Evolutionary conservation across 2,329 filamentous ascomycete species (phyloP).

Genomic region (Penicillium sp.): DNA sequence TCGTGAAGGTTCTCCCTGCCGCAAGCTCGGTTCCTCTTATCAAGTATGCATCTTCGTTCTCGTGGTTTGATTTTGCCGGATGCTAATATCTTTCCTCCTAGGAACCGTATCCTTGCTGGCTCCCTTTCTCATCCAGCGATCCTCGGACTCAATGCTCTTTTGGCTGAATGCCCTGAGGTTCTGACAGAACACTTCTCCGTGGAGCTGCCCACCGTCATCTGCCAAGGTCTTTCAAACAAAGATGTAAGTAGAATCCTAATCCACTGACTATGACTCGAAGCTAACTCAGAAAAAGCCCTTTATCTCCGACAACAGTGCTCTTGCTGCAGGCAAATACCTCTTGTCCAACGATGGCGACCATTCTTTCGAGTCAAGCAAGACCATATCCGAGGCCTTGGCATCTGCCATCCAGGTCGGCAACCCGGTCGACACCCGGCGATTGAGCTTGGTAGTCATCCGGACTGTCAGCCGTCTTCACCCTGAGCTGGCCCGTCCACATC

Average conservation of each 20-base stretch:
- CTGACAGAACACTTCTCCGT: slow-evolving; percentile 68
- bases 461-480: slow-evolving; percentile 78
- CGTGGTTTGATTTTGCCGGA: background rate
- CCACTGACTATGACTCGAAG: background rate
- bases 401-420: slow-evolving; percentile 72
- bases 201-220: slow-evolving; percentile 73
- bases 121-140: slow-evolving; percentile 76
- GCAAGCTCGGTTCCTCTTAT: slow-evolving; percentile 64
- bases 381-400: slow-evolving; percentile 75
- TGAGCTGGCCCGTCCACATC: slow-evolving; percentile 77
- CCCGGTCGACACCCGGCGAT: slow-evolving; percentile 76
- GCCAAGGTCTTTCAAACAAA: slow-evolving; percentile 73
- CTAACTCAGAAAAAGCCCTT: slow-evolving; percentile 57
- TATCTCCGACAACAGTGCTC: slow-evolving; percentile 81
- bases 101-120: slow-evolving; percentile 73
- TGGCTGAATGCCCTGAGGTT: slow-evolving; percentile 73
- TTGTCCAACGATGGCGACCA: slow-evolving; percentile 60
- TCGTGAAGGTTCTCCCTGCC: slow-evolving; percentile 79
- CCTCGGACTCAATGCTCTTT: slow-evolving; percentile 81
- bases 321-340: slow-evolving; percentile 88
- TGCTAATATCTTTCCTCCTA: slow-evolving; percentile 48
- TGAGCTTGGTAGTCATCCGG: slow-evolving; percentile 82
- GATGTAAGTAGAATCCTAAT: slow-evolving; percentile 56
- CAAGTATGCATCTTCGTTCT: slow-evolving; percentile 44
- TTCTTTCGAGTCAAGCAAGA: slow-evolving; percentile 72